Evolutionary conservation across 2,329 filamentous ascomycete species (phyloP).

Genomic region (Exophiala oligosperma): DNA sequence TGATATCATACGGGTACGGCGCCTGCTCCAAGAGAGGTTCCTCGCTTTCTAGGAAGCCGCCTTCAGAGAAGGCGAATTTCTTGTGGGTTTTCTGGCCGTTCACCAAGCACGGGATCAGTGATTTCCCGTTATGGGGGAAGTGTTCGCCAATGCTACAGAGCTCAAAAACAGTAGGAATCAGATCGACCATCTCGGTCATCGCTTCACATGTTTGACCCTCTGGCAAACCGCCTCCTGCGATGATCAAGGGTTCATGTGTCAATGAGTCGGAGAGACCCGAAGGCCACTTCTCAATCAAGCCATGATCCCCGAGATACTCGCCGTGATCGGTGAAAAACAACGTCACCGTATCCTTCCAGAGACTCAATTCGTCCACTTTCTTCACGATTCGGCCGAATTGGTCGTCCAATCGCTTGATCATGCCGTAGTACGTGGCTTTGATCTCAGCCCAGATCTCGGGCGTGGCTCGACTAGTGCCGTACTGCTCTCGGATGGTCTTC

Average conservation of each 20-base stretch:
- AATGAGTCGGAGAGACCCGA: conserved; percentile 46
- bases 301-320: conserved; percentile 50
- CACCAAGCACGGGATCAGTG: conserved; percentile 35
- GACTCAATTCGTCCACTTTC: not conserved
- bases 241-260: conserved; percentile 46
- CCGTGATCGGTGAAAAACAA: conserved; percentile 38
- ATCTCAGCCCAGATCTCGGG: conserved; percentile 47
- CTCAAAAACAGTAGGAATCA: conserved; percentile 47
- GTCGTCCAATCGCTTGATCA: conserved; percentile 48
- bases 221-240: conserved; percentile 45
- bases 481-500: conserved; percentile 37
- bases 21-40: conserved; percentile 48
- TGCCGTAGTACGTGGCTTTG: conserved; percentile 49
- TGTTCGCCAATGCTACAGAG: conserved; percentile 39
- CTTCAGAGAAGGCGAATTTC: conserved; percentile 46
- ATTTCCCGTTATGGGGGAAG: conserved; percentile 44
- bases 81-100: conserved; percentile 34
- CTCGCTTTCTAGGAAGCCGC: conserved; percentile 46
- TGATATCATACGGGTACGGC: conserved; percentile 49
- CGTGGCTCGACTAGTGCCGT: conserved; percentile 43
- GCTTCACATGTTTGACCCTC: conserved; percentile 34
- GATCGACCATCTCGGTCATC: conserved; percentile 49
- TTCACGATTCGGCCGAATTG: conserved; percentile 41
- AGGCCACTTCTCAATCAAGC: conserved; percentile 53
- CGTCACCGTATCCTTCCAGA: conserved; percentile 31